These are phyloP conservation scores for Ophiostoma tasmaniense DNA, from an alignment of 2,329 filamentous ascomycete genomes.

Conservation along the genomic window DNA sequence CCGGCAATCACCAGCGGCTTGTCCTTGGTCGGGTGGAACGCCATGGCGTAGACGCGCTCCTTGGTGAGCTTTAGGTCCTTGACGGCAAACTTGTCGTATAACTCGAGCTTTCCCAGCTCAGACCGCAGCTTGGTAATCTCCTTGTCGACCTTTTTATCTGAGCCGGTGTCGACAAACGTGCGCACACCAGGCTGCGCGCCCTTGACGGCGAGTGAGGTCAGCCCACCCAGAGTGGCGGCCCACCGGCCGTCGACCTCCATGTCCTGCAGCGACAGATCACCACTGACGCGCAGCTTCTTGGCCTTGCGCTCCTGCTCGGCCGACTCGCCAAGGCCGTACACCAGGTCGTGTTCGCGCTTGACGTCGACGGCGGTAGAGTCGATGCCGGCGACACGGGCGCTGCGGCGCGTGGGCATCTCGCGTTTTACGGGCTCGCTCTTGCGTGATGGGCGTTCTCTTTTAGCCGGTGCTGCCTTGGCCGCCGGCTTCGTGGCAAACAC, in stretches of 20 bases:
- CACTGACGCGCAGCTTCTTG: constrained; percentile 48
- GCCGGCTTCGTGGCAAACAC: constrained; percentile 37
- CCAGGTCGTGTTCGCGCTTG: constrained; percentile 41
- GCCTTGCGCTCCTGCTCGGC: constrained; percentile 34
- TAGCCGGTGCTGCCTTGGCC: constrained; percentile 23
- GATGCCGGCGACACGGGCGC: constrained; percentile 49
- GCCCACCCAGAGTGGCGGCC: constrained; percentile 33
- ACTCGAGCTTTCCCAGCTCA: constrained; percentile 64
- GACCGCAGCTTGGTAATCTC: constrained; percentile 64
- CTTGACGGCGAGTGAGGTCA: background rate
- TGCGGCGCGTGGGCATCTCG: constrained; percentile 47
- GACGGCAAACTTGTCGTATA: constrained; percentile 80
- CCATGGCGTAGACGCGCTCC: constrained; percentile 76
- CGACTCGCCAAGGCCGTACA: constrained; percentile 22
- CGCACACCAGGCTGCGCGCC: constrained; percentile 60
- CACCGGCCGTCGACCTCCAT: constrained; percentile 75
- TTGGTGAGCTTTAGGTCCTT: constrained; percentile 91
- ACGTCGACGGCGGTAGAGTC: constrained; percentile 34
- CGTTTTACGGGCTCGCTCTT: constrained; percentile 26
- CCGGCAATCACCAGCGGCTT: constrained; percentile 89
- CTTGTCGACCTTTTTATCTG: constrained; percentile 63
- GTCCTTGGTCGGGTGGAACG: constrained; percentile 77
- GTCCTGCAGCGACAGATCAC: constrained; percentile 62
- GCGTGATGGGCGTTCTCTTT: constrained; percentile 17
- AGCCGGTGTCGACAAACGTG: constrained; percentile 81